Conservation (phyloP, 192 early-diverging fungal genomes). For the Oehlia diaphana region DNA sequence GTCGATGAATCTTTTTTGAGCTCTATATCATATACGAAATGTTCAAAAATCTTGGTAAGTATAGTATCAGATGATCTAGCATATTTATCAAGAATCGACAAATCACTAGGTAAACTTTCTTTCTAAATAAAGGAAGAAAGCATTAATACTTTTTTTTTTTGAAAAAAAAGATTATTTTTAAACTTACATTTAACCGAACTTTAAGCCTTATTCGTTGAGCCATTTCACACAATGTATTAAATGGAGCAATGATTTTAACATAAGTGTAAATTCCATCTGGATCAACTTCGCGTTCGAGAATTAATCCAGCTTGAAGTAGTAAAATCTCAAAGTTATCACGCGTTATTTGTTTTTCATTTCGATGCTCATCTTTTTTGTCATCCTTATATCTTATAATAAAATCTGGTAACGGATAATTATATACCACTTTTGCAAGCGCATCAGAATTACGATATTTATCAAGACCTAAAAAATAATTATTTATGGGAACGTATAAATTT, state of each 20-base stretch:
- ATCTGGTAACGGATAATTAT: slow-evolving; percentile 39
- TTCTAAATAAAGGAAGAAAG: not conserved
- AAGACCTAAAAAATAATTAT: not conserved
- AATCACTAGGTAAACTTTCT: not conserved
- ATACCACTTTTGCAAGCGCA: slow-evolving; percentile 43
- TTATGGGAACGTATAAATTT: not conserved
- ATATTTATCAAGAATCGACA: slow-evolving; percentile 25
- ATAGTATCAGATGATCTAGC: slow-evolving; percentile 23
- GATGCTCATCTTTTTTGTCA: slow-evolving; percentile 27
- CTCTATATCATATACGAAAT: slow-evolving; percentile 26
- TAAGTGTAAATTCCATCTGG: slow-evolving; percentile 41
- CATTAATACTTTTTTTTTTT: no score
- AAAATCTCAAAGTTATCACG: slow-evolving; percentile 41
- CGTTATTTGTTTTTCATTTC: slow-evolving; percentile 17
- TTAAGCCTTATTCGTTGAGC: slow-evolving; percentile 41
- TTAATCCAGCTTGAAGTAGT: slow-evolving; percentile 36
- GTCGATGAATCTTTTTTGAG: slow-evolving; percentile 37
- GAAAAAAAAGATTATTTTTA: slow-evolving; percentile 15
- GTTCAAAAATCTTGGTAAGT: not conserved
- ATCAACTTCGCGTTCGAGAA: slow-evolving; percentile 42
- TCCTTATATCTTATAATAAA: slow-evolving; percentile 42
- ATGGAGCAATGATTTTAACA: slow-evolving; percentile 44
- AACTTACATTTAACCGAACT: slow-evolving; percentile 38
- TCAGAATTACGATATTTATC: slow-evolving; percentile 11
- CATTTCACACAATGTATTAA: slow-evolving; percentile 41